A percentile compares a stretch with the other conserved stretches of the same genome.
Conservation (phyloP, 2,329 filamentous ascomycete species). For the Trichoderma atrobrunneum region DNA sequence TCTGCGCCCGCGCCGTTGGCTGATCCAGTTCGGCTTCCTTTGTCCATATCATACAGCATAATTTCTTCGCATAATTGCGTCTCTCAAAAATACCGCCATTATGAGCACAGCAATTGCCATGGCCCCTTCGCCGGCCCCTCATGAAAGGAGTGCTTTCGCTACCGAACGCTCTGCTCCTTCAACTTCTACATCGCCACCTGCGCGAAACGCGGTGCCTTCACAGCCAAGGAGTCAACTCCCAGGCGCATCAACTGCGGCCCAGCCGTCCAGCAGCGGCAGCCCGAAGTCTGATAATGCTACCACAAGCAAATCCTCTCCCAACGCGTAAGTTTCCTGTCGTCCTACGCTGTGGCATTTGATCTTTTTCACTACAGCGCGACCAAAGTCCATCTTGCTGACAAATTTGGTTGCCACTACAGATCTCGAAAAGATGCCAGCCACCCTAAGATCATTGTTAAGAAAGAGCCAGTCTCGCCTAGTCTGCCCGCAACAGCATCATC, state of each 20-base stretch:
- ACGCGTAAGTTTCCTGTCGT: conserved; percentile 51
- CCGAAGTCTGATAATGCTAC: conserved; percentile 43
- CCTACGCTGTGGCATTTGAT: not conserved
- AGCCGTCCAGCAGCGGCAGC: conserved; percentile 49
- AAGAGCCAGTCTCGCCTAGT: conserved; percentile 86
- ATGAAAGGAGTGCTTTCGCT: conserved; percentile 59
- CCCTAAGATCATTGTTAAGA: conserved; percentile 91
- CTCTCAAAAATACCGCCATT: conserved; percentile 32
- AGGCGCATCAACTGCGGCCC: conserved; percentile 42
- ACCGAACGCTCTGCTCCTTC: conserved; percentile 46
- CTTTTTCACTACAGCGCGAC: not conserved
- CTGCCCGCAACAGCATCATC: conserved; percentile 49
- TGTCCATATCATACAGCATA: not conserved
- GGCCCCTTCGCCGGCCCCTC: conserved; percentile 65
- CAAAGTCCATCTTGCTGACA: conserved; percentile 17
- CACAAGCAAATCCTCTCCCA: conserved; percentile 53
- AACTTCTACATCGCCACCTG: conserved; percentile 42
- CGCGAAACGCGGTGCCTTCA: conserved; percentile 37
- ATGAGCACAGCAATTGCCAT: conserved; percentile 69
- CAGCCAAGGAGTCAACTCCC: conserved; percentile 18
- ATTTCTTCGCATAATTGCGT: not conserved
- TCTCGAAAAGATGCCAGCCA: conserved; percentile 52
- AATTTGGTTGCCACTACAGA: conserved; percentile 23
- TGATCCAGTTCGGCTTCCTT: conserved; percentile 11
- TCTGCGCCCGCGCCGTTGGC: conserved; percentile 10